Conservation (phyloP, 441 rosid species). For the Jatropha multifida region DNA sequence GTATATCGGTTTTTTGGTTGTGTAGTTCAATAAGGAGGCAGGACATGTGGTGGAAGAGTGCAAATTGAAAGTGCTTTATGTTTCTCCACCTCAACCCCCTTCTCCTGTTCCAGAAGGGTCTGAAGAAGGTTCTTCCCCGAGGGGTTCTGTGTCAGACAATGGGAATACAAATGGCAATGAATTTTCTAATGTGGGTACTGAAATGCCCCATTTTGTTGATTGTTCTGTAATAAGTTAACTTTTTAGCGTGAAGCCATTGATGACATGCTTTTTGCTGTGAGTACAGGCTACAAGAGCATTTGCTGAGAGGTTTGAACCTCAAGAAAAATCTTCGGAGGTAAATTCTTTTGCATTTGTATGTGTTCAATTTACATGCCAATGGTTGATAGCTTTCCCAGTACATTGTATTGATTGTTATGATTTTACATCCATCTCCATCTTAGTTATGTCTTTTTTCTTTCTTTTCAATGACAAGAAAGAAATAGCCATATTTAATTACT, state of each 20-base stretch:
- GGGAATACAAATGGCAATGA: slow-evolving; percentile 51
- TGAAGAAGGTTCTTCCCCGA: slow-evolving; percentile 72
- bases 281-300: slow-evolving; percentile 47
- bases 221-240: neutral
- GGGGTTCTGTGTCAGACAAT: slow-evolving; percentile 56
- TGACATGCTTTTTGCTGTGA: slow-evolving; percentile 25
- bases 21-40: slow-evolving; percentile 68
- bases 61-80: slow-evolving; percentile 67
- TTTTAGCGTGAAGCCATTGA: slow-evolving; percentile 11
- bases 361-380: neutral
- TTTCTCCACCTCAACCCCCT: slow-evolving; percentile 73
- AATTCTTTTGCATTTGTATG: slow-evolving; percentile 16
- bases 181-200: slow-evolving; percentile 46
- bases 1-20: slow-evolving; percentile 5
- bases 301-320: slow-evolving; percentile 41
- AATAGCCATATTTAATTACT: neutral
- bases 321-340: slow-evolving; percentile 62
- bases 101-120: slow-evolving; percentile 79
- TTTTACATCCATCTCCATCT: neutral
- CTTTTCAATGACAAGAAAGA: neutral
- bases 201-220: neutral
- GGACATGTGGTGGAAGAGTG: slow-evolving; percentile 72
- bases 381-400: slow-evolving; percentile 2
- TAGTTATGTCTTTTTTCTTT: neutral
- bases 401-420: slow-evolving; percentile 9